Conservation (phyloP, 1,284 basidiomycete genomes). For the Moesziomyces sp. region DNA sequence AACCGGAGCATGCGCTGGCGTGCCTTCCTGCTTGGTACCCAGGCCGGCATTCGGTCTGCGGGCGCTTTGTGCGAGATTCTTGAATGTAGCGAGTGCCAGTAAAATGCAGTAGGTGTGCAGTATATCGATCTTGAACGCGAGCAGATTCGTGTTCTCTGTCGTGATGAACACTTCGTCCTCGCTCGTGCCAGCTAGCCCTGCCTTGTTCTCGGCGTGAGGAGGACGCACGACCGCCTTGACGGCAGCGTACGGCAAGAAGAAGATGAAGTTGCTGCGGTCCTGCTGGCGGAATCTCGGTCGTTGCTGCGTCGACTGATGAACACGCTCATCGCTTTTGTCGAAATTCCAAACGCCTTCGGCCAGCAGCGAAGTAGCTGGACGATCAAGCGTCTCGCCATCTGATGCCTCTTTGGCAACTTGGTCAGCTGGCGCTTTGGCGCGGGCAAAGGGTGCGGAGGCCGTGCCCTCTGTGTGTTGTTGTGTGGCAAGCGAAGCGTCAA, state of each 20-base stretch:
- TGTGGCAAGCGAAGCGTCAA: slow-evolving; percentile 62
- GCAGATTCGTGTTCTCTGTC: slow-evolving; percentile 69
- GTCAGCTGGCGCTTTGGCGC: slow-evolving; percentile 21
- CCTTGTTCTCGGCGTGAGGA: slow-evolving; percentile 42
- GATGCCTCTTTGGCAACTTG: slow-evolving; percentile 7
- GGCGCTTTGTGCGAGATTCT: slow-evolving; percentile 67
- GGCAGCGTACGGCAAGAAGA: slow-evolving; percentile 63
- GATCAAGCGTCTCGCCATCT: slow-evolving; percentile 1
- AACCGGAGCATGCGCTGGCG: not conserved
- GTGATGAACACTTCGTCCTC: slow-evolving; percentile 70
- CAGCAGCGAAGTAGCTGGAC: slow-evolving; percentile 45
- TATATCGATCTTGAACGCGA: slow-evolving; percentile 74
- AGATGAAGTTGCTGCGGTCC: slow-evolving; percentile 67
- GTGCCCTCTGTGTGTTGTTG: slow-evolving; percentile 53
- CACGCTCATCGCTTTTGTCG: slow-evolving; percentile 25
- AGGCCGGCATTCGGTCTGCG: no score
- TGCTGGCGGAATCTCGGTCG: slow-evolving; percentile 42
- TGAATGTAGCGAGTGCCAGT: slow-evolving; percentile 75
- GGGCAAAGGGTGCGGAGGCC: slow-evolving; percentile 22
- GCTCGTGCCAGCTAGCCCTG: slow-evolving; percentile 42
- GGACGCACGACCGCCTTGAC: slow-evolving; percentile 51
- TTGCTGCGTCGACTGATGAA: slow-evolving; percentile 14
- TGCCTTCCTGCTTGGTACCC: not conserved
- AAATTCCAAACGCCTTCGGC: slow-evolving; percentile 58
- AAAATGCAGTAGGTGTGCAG: slow-evolving; percentile 80